Percentiles rank a stretch among this genome's conserved stretches.
phyloP scores from a whole-genome alignment of 257 asterid species.

The Forsythia suspensa region DNA sequence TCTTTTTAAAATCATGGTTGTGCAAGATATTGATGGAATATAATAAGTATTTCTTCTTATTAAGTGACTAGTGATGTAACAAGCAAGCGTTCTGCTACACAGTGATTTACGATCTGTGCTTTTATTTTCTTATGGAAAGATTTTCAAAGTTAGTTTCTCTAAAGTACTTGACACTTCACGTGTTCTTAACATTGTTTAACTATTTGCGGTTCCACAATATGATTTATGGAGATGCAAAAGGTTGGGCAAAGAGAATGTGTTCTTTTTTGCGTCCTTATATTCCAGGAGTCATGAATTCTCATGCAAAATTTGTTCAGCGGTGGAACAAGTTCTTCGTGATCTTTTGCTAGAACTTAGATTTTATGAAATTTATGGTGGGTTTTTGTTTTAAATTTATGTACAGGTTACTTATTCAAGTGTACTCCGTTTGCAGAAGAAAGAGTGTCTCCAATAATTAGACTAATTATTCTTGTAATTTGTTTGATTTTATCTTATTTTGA shows the following conservation, averaged over 20 bases:
- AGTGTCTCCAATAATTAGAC: no score
- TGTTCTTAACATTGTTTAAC: not conserved
- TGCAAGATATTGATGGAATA: not conserved
- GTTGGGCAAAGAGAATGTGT: constrained; percentile 40
- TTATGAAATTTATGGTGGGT: no score
- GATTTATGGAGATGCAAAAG: constrained; percentile 50
- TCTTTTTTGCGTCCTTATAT: constrained; percentile 30
- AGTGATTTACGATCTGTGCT: not conserved
- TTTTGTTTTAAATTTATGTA: no score
- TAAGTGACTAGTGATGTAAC: not conserved
- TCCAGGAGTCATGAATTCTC: constrained; percentile 56
- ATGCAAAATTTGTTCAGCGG: constrained; percentile 39
- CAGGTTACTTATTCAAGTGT: not conserved
- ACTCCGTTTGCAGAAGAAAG: no score
- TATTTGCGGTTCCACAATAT: constrained; percentile 41
- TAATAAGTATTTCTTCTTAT: not conserved
- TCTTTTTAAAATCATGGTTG: not conserved
- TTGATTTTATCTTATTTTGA: no score
- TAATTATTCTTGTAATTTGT: no score
- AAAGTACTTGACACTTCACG: not conserved
- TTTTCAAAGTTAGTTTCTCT: not conserved
- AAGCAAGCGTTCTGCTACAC: not conserved
- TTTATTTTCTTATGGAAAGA: not conserved
- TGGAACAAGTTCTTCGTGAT: constrained; percentile 48
- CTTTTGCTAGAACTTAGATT: constrained; percentile 22